A percentile compares a stretch with the other conserved stretches of the same genome.
Evolutionary conservation across 2,329 filamentous ascomycete genomes (phyloP).

Genomic region (Reticulascus tulasneorum): DNA sequence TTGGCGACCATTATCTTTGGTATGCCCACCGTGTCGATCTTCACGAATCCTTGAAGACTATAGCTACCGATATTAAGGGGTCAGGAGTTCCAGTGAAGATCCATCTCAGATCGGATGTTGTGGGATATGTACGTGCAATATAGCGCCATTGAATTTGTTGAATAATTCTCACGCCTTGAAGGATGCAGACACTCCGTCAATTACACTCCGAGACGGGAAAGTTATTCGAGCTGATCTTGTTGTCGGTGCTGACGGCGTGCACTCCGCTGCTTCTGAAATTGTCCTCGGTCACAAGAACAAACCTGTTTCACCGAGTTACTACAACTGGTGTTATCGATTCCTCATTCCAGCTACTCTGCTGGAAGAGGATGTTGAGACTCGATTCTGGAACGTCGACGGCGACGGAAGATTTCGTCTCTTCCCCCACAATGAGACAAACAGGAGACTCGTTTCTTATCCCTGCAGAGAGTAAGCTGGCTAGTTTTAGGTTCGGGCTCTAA

Average conservation of each 20-base stretch:
- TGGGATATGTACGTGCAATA: slow-evolving; percentile 21
- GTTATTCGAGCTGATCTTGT: slow-evolving; percentile 31
- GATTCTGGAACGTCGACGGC: slow-evolving; percentile 22
- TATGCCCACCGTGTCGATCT: slow-evolving; percentile 37
- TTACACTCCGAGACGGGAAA: slow-evolving; percentile 24
- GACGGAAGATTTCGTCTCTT: slow-evolving; percentile 14
- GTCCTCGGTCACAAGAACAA: slow-evolving; percentile 22
- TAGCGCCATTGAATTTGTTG: background rate
- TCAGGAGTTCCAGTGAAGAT: slow-evolving; percentile 20
- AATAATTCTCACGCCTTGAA: slow-evolving; percentile 2
- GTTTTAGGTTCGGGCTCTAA: too few relatives aligned
- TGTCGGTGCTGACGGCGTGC: slow-evolving; percentile 41
- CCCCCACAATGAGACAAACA: slow-evolving; percentile 13
- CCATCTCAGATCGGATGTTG: slow-evolving; percentile 19
- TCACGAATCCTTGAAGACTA: slow-evolving; percentile 28
- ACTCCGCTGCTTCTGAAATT: slow-evolving; percentile 25
- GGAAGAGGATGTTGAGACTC: slow-evolving; percentile 25
- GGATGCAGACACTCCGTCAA: slow-evolving; percentile 20
- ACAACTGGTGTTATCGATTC: slow-evolving; percentile 32
- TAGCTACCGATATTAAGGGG: slow-evolving; percentile 25
- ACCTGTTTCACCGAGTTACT: slow-evolving; percentile 20
- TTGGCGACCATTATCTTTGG: slow-evolving; percentile 21
- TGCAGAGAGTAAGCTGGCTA: slow-evolving; percentile 23
- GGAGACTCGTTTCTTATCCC: slow-evolving; percentile 26
- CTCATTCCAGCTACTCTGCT: slow-evolving; percentile 25